These are phyloP conservation scores for Ganoderma sinense DNA, from an alignment of 1,284 basidiomycete species.

Conservation along the genomic window DNA sequence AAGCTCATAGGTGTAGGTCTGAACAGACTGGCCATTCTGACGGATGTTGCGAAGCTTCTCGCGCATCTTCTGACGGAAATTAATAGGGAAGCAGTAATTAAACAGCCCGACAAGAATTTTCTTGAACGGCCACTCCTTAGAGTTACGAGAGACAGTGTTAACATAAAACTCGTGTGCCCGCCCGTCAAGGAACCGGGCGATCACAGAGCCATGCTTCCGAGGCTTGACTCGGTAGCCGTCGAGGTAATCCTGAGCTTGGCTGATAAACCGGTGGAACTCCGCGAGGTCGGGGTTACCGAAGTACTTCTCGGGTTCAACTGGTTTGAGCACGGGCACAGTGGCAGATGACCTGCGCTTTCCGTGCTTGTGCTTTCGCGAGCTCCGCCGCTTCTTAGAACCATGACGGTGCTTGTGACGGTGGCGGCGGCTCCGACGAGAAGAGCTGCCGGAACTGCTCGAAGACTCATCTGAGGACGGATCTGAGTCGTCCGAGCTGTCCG, in stretches of 20 bases:
- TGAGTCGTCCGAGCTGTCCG: too few species aligned
- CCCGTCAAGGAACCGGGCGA: constrained; percentile 38
- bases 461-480: too few species aligned
- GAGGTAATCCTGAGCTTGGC: constrained; percentile 20
- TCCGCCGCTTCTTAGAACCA: too few species aligned
- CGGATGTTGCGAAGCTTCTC: constrained; percentile 22
- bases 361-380: too few species aligned
- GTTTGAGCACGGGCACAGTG: constrained; percentile 16
- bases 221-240: constrained; percentile 9
- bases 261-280: constrained; percentile 30
- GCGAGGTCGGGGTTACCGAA: constrained; percentile 24
- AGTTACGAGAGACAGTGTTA: constrained; percentile 38
- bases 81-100: constrained; percentile 51
- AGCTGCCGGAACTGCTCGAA: too few species aligned
- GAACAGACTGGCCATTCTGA: constrained; percentile 30
- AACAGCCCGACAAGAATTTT: constrained; percentile 48
- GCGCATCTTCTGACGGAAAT: constrained; percentile 39
- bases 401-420: too few species aligned
- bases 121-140: constrained; percentile 29
- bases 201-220: neutral
- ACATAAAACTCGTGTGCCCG: constrained; percentile 50
- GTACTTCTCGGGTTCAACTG: constrained; percentile 25
- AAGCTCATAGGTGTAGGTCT: constrained; percentile 41
- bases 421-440: too few species aligned
- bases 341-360: too few species aligned